Percentiles rank a stretch among this genome's conserved stretches.
These are phyloP conservation scores for Camellia japonica DNA, from an alignment of 148 eudicot species.

Conservation along the genomic window DNA sequence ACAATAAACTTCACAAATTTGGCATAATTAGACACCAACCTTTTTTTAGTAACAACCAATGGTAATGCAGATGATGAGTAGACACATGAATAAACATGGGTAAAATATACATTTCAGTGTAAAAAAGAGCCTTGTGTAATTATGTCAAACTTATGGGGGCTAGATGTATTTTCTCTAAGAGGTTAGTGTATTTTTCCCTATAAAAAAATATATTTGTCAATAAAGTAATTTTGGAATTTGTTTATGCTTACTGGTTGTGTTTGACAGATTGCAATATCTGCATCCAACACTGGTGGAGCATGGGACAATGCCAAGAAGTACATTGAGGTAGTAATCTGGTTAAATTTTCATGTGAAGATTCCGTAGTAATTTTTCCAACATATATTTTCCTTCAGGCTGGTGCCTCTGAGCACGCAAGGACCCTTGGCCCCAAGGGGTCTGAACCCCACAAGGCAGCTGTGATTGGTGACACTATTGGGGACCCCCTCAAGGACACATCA, in stretches of 20 bases:
- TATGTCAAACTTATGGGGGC: too few species aligned
- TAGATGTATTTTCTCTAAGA: too few species aligned
- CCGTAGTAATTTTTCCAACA: not conserved
- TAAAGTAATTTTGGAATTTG: not conserved
- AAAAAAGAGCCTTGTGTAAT: too few species aligned
- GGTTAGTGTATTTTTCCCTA: too few species aligned
- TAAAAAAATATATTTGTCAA: not conserved
- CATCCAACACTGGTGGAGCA: slow-evolving; percentile 4
- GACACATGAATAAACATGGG: too few species aligned
- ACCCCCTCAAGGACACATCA: slow-evolving; percentile 23
- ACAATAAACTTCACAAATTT: too few species aligned
- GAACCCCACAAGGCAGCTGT: slow-evolving; percentile 21
- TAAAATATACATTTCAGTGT: too few species aligned
- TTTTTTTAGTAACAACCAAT: too few species aligned
- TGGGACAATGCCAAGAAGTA: slow-evolving; percentile 22
- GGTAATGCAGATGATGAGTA: too few species aligned
- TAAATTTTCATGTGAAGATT: not conserved
- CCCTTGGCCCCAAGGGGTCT: slow-evolving; percentile 20
- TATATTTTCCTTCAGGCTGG: slow-evolving; percentile 10
- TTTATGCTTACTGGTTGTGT: not conserved
- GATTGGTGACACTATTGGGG: slow-evolving; percentile 20
- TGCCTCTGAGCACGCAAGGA: slow-evolving; percentile 18
- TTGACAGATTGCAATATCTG: slow-evolving; percentile 11
- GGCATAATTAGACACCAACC: too few species aligned
- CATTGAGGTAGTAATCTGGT: slow-evolving; percentile 4